Conservation (phyloP, 306 rosid genomes). For the Rubus idaeus region DNA sequence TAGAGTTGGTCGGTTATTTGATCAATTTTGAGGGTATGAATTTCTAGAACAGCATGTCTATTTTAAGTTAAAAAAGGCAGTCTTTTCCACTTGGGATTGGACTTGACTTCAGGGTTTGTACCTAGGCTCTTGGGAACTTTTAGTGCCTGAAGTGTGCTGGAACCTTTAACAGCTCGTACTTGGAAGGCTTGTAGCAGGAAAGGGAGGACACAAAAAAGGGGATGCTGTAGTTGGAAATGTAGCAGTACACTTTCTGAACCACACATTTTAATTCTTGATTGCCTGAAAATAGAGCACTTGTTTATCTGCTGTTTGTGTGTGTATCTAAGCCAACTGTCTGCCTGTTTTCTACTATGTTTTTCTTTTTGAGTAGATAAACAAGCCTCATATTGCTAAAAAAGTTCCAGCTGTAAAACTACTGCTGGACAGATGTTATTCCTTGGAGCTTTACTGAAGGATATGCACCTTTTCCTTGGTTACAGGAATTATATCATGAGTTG, state of each 20-base stretch:
- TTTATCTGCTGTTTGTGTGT: not conserved
- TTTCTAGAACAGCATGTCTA: not conserved
- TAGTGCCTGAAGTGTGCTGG: not conserved
- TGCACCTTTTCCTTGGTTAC: constrained; percentile 28
- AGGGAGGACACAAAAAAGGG: not conserved
- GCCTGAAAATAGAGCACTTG: not conserved
- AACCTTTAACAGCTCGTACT: not conserved
- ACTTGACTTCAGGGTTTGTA: not conserved
- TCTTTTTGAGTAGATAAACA: not conserved
- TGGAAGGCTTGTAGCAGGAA: constrained; percentile 5
- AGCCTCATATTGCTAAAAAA: not conserved
- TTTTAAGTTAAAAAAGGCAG: not conserved
- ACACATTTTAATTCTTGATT: not conserved
- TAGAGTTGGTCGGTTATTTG: not conserved
- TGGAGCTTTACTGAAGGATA: constrained; percentile 23
- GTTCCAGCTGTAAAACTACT: not conserved
- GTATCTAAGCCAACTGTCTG: not conserved
- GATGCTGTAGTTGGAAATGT: not conserved
- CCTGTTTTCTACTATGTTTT: not conserved
- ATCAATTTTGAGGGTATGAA: not conserved
- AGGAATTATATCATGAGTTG: constrained; percentile 96
- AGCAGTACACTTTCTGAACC: not conserved
- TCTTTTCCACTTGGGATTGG: not conserved
- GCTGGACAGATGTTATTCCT: constrained; percentile 9
- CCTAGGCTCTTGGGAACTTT: not conserved